Evolutionary conservation across 2,329 filamentous ascomycete species (phyloP), one percentile per base, ranked within the genome.

Genomic region (Canariomyces notabilis): DNA sequence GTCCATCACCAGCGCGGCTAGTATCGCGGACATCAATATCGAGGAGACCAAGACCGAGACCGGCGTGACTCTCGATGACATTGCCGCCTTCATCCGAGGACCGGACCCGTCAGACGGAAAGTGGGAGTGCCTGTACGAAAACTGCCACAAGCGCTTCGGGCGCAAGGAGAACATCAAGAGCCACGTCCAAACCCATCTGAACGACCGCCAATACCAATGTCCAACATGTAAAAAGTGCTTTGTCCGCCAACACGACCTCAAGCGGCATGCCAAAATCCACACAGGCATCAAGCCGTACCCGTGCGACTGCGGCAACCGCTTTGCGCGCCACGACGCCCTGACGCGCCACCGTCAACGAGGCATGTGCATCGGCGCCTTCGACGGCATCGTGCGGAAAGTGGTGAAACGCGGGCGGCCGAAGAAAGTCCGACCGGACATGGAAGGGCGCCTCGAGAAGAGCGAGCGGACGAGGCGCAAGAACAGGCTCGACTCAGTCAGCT

Each of bases 141-240:
- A 82, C 21, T 98, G 93, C 67, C 79, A 83, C 57, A 95, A 95
- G 67, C 80, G 83, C 43, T 97, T 98, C 63, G 91, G 90, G n/a
- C 82, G 93, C 57, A 95, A 96, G 66, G 93, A 98, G 67, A 97
- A 98, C 69, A 96, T 97, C 73, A 95, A 95, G 65, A 95, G 90
- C 1, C 93, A 98, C 65, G 88, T 98, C 12, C 93, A 98, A 68
- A 98, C 93, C 3, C 93, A 98, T 67, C 83, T 98, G 54, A 93
- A 94, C 59, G 93, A 98, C 65, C 80, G 93, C 38, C 93, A 96
- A 64, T 98, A 89, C 70, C 85, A 88, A 66, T 98, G 93, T 68
- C 89, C 91, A 37, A 84, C 87, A 45, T 98, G 93, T 71, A 77
- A 85, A 42, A 97, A 97, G 70, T 91, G 89, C 69, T 98, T 98